phyloP scores from a whole-genome alignment of 2,329 filamentous ascomycete species.

The Alternaria burnsii region DNA sequence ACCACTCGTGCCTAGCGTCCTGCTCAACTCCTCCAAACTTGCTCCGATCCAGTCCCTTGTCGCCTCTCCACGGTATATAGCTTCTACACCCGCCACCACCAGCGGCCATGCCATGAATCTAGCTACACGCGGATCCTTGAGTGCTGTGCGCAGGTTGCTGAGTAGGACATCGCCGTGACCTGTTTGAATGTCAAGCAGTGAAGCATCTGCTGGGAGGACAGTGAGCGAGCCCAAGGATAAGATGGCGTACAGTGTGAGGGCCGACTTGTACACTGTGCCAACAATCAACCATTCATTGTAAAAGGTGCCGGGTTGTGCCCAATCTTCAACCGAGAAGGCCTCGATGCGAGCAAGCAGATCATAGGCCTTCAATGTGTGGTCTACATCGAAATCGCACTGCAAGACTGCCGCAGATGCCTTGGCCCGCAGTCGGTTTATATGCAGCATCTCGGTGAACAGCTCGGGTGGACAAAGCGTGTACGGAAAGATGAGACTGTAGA shows the following conservation, averaged over 20 bases:
- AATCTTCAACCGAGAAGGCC: constrained; percentile 33
- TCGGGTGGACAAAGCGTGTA: constrained; percentile 37
- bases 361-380: constrained; percentile 25
- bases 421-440: constrained; percentile 34
- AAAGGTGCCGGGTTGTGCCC: constrained; percentile 36
- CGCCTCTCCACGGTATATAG: constrained; percentile 25
- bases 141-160: constrained; percentile 12
- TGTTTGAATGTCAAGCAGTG: constrained; percentile 26
- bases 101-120: constrained; percentile 39
- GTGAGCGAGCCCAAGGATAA: constrained; percentile 36
- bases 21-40: constrained; percentile 25
- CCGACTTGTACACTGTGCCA: constrained; percentile 35
- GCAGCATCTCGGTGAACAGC: constrained; percentile 37
- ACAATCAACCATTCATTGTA: constrained; percentile 35
- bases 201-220: constrained; percentile 26
- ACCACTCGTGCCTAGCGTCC: constrained; percentile 28
- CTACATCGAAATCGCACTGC: constrained; percentile 14
- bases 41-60: constrained; percentile 33
- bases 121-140: constrained; percentile 15
- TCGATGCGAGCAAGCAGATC: constrained; percentile 34
- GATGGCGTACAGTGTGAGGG: constrained; percentile 39
- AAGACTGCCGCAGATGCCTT: constrained; percentile 17
- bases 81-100: constrained; percentile 39
- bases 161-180: constrained; percentile 25
- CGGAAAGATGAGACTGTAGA: constrained; percentile 41